phyloP scores from a whole-genome alignment of 306 rosid species.

The Sophora flavescens region DNA sequence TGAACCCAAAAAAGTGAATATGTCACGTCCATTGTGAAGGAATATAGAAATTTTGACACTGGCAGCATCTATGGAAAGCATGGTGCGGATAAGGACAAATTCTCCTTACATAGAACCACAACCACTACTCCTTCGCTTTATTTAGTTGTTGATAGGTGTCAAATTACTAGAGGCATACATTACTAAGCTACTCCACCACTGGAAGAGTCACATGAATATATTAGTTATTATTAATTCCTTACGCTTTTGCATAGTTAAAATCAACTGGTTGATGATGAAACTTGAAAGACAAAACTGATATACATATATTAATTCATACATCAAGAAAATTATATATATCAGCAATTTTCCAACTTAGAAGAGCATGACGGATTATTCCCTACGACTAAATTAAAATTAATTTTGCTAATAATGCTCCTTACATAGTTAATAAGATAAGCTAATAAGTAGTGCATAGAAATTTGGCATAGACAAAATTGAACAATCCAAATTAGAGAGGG shows the following conservation, averaged over 20 bases:
- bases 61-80: constrained; percentile 17
- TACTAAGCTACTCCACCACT: constrained; percentile 22
- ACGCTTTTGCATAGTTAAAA: constrained; percentile 25
- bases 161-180: constrained; percentile 3
- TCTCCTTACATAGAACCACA: not conserved
- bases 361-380: constrained; percentile 22
- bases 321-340: constrained; percentile 3
- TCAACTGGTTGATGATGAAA: constrained; percentile 24
- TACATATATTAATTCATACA: not conserved
- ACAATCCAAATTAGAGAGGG: constrained; percentile 32
- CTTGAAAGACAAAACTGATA: constrained; percentile 35
- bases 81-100: constrained; percentile 21
- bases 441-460: constrained; percentile 7
- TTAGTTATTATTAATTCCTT: constrained; percentile 3
- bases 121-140: constrained; percentile 27
- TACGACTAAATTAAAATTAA: not conserved
- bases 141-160: constrained; percentile 37
- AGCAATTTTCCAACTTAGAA: constrained; percentile 37
- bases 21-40: constrained; percentile 29
- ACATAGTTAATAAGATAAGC: not conserved
- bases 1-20: not conserved
- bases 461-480: constrained; percentile 27
- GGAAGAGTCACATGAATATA: constrained; percentile 14
- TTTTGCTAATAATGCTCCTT: not conserved
- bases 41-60: not conserved